Conservation (phyloP, 345 rosid genomes). For the Orychophragmus violaceus region DNA sequence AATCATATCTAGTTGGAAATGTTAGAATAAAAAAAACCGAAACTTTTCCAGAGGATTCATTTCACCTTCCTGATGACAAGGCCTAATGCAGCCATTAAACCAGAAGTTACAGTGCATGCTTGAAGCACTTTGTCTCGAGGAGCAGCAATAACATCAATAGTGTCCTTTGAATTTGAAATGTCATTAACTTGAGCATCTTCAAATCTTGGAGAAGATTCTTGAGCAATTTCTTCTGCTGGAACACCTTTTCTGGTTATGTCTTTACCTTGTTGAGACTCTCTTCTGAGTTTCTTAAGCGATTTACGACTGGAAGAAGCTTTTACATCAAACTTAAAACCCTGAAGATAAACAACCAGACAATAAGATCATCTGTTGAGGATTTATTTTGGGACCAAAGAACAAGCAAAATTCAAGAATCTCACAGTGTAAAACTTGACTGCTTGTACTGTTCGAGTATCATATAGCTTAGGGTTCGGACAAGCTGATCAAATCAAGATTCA, state of each 20-base stretch:
- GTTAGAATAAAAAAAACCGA: background rate
- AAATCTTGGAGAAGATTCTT: slow-evolving; percentile 26
- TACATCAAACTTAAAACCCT: slow-evolving; percentile 29
- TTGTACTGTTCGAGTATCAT: background rate
- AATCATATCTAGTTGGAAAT: background rate
- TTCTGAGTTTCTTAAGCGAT: slow-evolving; percentile 42
- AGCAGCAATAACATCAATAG: slow-evolving; percentile 28
- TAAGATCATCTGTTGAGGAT: background rate
- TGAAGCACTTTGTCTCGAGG: slow-evolving; percentile 68
- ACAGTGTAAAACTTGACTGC: slow-evolving; percentile 20
- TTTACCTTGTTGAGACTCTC: slow-evolving; percentile 23
- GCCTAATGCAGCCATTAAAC: slow-evolving; percentile 62
- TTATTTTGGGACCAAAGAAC: background rate
- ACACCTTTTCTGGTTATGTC: slow-evolving; percentile 8
- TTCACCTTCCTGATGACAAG: slow-evolving; percentile 63
- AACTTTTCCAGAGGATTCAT: background rate
- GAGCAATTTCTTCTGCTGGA: slow-evolving; percentile 25
- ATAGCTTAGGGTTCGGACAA: background rate
- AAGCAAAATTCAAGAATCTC: slow-evolving; percentile 15
- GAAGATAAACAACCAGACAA: background rate
- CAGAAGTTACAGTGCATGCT: slow-evolving; percentile 71
- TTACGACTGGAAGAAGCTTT: slow-evolving; percentile 40
- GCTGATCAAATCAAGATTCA: slow-evolving; percentile 6
- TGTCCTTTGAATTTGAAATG: slow-evolving; percentile 12
- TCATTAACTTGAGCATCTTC: slow-evolving; percentile 19